Base-by-base conservation (phyloP, 148 eudicot genomes). In the Nepenthes gracilis region DNA sequence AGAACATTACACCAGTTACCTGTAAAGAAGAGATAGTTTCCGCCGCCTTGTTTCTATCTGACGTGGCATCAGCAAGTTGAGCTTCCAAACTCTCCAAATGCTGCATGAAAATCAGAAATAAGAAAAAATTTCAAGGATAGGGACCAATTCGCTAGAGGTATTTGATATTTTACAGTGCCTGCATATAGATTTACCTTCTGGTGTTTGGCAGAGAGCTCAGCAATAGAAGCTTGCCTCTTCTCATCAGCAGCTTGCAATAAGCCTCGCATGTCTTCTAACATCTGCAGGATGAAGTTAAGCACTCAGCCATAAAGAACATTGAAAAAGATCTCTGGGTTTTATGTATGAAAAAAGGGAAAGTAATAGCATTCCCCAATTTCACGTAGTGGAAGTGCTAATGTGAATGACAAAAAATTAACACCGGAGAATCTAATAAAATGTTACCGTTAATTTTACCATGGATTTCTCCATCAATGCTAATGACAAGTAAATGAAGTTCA, bases 21-120 rank as follows among this genome's bases (percentile, higher is more conserved):
- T 86, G 84, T 70, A 94, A 74, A 64, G 82, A 80, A 67, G 99
- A 94, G 57, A 94, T 87, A 35, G 86, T 84, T 72, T 85, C 92
- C 32, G 90, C 75, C 62, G 99, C 97, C 80, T 80, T 85, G 71
- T 74, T 83, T 83, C 84, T 75, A 69, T 94, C 97, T 45, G 87
- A 74, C 49, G 70, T 54, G 67, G 76, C 79, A 63, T 94, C 99
- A 62, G 83, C 83, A 77, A 89, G 83, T 79, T 94, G 97, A 64
- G 80, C 72, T 72, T 94, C 97, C 77, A 89, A 64, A 78, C 80
- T 85, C 70, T 85, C 97, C 59, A 79, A 61, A 72, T 77, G 84
- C 99, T 94, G 77, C 61, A 47, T 53, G 15, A 63, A 56, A 64
- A 47, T 63, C 68, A 62, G 60, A 70, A 69, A 50, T 47, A 74